Evolutionary conservation across 768 basidiomycete genomes (phyloP), one percentile per base, ranked within the genome.

Genomic region (Hygrocybe coccinea): DNA sequence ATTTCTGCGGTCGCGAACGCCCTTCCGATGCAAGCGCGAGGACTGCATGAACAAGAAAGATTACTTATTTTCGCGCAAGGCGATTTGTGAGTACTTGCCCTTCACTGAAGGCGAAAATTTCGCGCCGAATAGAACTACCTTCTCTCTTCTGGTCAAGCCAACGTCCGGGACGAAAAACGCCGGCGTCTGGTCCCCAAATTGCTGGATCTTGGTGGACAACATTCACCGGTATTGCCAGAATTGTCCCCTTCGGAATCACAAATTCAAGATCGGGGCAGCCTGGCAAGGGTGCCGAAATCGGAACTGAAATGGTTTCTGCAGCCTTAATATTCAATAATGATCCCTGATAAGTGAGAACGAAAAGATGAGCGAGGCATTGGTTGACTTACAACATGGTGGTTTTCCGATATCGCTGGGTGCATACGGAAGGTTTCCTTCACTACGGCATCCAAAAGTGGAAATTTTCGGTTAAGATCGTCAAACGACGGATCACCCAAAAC

Each of bases 351-450:
- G 57, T 33, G 25, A 29, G 15, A 25, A 43, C 4, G 25, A 33
- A 51, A 17, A 19, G 43, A 5, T 44, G 15, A 9, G 47, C 38
- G 19, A 17, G 38, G 33, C 10, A 17, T 43, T 47, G 24, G 29
- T 24, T 25, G 36, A 62, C 59, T 49, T 37, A 78, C 82, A 69
- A 83, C 80, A 54, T 87, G 84, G 61, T 85, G 81, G 59, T 86
- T 85, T 65, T 86, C 84, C 25, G 82, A 62, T 34, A 87, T 76
- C 1, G 84, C 76, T 15, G 85, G 79, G 60, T 85, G 82, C 45
- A 86, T 64, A 25, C 85, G 79, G 15, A 87, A 68, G 2, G 80
- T 80, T 65, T 86, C 85, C 60, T 80, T 79, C 44, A 87, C 55
- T 8, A 83, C 78, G 1, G 83, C 81, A 50, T 87, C 80, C 15